These are phyloP conservation scores for Trichosporon inkin DNA, from an alignment of 1,284 basidiomycete genomes.

Conservation along the genomic window DNA sequence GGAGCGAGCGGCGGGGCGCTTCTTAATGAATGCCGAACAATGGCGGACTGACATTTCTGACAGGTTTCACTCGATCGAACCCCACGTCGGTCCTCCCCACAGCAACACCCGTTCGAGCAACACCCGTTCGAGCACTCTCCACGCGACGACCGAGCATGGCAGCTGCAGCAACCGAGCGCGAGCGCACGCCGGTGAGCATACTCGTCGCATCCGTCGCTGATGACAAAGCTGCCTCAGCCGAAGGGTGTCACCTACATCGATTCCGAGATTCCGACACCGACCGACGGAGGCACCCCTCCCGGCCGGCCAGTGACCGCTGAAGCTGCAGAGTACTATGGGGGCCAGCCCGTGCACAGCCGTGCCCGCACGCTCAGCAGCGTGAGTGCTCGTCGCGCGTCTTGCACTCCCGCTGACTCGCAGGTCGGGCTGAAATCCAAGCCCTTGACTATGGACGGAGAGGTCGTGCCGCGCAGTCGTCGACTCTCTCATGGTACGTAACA, in stretches of 20 bases:
- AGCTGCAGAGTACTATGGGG: conserved; percentile 76
- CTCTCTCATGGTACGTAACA: conserved; percentile 67
- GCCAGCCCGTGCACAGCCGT: conserved; percentile 67
- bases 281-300: conserved; percentile 32
- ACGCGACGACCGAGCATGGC: not conserved
- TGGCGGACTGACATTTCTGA: too few relatives aligned
- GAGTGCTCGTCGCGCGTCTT: conserved; percentile 30
- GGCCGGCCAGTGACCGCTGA: conserved; percentile 58
- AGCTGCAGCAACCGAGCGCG: conserved; percentile 4
- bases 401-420: not conserved
- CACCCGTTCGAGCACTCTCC: too few relatives aligned
- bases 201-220: not conserved
- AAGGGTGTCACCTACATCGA: conserved; percentile 47
- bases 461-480: conserved; percentile 64
- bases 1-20: too few relatives aligned
- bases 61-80: not conserved
- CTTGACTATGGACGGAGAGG: conserved; percentile 69
- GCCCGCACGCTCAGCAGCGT: conserved; percentile 80
- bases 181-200: conserved; percentile 25
- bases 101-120: too few relatives aligned
- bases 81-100: not conserved
- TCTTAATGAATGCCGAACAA: too few relatives aligned
- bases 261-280: conserved; percentile 22
- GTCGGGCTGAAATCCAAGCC: conserved; percentile 35
- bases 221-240: conserved; percentile 37